Percentiles rank a stretch among this genome's conserved stretches.
Evolutionary conservation across 2,329 filamentous ascomycete species (phyloP).

Genomic region (Cercospora nicotianae): DNA sequence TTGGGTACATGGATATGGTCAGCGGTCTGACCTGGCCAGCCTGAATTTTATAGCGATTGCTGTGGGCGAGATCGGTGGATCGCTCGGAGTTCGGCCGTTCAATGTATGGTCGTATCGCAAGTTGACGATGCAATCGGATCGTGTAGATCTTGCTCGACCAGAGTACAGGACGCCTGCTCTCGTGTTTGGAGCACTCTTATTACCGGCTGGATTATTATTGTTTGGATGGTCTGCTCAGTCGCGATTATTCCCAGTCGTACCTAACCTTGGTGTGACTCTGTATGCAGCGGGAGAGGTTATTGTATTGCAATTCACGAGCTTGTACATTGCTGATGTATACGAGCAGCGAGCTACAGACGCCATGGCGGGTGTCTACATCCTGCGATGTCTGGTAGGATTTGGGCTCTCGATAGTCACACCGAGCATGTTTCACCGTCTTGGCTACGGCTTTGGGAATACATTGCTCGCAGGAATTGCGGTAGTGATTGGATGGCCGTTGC

Average conservation of each 20-base stretch:
- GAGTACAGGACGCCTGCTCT: neutral
- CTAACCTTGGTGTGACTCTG: constrained; percentile 57
- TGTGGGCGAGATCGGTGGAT: constrained; percentile 41
- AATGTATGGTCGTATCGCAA: constrained; percentile 34
- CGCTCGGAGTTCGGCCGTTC: constrained; percentile 28
- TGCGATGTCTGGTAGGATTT: constrained; percentile 57
- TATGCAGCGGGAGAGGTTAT: constrained; percentile 55
- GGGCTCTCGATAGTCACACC: neutral
- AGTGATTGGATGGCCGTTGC: constrained; percentile 24
- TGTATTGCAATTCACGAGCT: constrained; percentile 56
- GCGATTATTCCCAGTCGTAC: constrained; percentile 56
- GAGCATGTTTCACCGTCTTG: constrained; percentile 40
- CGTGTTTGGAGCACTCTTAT: neutral
- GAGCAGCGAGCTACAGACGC: constrained; percentile 61
- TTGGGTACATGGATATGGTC: constrained; percentile 28
- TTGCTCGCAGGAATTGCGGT: constrained; percentile 54
- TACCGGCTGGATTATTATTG: neutral
- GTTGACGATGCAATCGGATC: constrained; percentile 30
- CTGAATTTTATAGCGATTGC: constrained; percentile 35
- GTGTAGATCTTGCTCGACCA: neutral
- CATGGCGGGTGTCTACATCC: constrained; percentile 63
- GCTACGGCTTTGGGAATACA: constrained; percentile 61
- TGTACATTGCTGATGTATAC: constrained; percentile 66
- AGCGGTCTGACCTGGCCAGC: constrained; percentile 31
- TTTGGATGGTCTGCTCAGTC: constrained; percentile 20